Percentiles rank a stretch among this genome's conserved stretches.
phyloP scores from a whole-genome alignment of 1,284 basidiomycete genomes.

The Irpex sp. region DNA sequence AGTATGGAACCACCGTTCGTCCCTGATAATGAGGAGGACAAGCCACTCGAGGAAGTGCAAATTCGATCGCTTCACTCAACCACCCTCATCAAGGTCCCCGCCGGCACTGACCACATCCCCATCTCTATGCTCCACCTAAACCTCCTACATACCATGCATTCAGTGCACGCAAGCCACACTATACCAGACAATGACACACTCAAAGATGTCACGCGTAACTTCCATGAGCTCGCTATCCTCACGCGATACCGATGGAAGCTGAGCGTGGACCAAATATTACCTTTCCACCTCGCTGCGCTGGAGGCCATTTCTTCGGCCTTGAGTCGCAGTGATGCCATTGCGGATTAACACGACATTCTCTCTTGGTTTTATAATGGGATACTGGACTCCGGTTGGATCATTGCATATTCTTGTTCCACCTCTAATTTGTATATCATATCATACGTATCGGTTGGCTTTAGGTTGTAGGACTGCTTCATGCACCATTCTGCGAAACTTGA shows the following conservation, averaged over 20 bases:
- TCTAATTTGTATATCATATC: neutral
- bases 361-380: neutral
- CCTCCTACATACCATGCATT: conserved; percentile 47
- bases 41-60: conserved; percentile 28
- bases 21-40: conserved; percentile 30
- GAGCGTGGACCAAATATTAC: conserved; percentile 45
- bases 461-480: neutral
- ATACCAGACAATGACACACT: conserved; percentile 36
- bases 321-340: conserved; percentile 6
- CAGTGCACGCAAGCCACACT: conserved; percentile 21
- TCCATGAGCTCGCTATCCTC: conserved; percentile 62
- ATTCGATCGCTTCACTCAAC: conserved; percentile 53
- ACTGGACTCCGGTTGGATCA: neutral
- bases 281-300: conserved; percentile 66
- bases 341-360: conserved; percentile 1
- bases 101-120: conserved; percentile 34
- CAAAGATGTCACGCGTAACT: conserved; percentile 62
- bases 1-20: conserved; percentile 16
- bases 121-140: conserved; percentile 57
- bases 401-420: neutral
- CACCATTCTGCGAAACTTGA: neutral
- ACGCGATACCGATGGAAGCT: conserved; percentile 48
- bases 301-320: conserved; percentile 51
- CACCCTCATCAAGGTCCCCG: conserved; percentile 51
- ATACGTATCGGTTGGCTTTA: neutral